A percentile compares a stretch with the other conserved stretches of the same genome.
Evolutionary conservation across 768 basidiomycete species (phyloP).

Genomic region (Boletus vermiculosoides): DNA sequence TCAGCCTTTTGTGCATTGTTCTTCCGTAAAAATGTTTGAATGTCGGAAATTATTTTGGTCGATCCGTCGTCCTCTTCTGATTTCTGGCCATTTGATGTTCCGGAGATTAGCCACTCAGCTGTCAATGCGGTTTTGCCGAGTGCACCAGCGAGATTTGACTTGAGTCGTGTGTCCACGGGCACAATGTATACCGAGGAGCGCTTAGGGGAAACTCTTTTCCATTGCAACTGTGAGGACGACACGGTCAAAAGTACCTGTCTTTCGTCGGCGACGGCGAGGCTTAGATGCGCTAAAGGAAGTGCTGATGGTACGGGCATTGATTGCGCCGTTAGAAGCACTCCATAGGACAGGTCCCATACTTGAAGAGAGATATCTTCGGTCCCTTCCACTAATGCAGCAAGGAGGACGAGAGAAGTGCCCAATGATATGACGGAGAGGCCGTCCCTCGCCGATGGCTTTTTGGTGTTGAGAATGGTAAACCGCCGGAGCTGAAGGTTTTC

Average conservation of each 20-base stretch:
- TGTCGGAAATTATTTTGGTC: conserved; percentile 35
- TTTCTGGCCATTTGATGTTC: background rate
- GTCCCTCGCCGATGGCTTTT: conserved; percentile 9
- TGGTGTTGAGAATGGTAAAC: conserved; percentile 11
- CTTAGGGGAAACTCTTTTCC: conserved; percentile 9
- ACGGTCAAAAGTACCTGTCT: conserved; percentile 54
- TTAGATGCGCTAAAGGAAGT: conserved; percentile 30
- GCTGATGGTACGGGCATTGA: conserved; percentile 49
- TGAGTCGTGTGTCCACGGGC: conserved; percentile 50
- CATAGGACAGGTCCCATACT: conserved; percentile 70
- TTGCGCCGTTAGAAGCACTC: conserved; percentile 58
- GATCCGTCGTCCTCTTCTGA: conserved; percentile 20
- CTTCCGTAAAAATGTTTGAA: conserved; percentile 42
- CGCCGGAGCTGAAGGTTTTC: conserved; percentile 24
- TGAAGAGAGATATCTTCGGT: conserved; percentile 49
- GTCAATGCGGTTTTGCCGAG: conserved; percentile 51
- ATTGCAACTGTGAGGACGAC: conserved; percentile 32
- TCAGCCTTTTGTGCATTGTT: conserved; percentile 53
- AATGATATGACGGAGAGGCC: conserved; percentile 46
- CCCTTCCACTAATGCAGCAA: conserved; percentile 41
- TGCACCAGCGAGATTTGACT: conserved; percentile 62
- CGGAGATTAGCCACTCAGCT: conserved; percentile 43
- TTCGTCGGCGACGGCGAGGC: conserved; percentile 35
- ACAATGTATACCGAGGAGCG: conserved; percentile 59
- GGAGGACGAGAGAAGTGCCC: conserved; percentile 56